Evolutionary conservation across 768 basidiomycete species (phyloP).

Genomic region (Macrolepiota albuminosa): DNA sequence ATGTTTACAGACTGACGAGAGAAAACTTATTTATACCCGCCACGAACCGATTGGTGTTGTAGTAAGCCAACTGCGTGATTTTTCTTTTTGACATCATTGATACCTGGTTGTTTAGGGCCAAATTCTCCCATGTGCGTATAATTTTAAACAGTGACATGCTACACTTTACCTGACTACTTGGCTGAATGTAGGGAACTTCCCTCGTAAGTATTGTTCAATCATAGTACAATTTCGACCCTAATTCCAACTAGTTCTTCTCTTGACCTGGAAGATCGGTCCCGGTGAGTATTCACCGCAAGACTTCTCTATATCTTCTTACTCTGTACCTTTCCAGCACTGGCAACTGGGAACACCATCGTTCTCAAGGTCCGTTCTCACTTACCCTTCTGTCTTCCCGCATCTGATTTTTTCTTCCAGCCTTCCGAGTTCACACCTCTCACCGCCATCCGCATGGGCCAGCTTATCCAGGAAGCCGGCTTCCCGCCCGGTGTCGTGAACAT

Average conservation of each 20-base stretch:
- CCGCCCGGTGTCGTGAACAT: constrained; percentile 79
- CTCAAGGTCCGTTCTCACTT: constrained; percentile 39
- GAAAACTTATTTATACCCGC: constrained; percentile 54
- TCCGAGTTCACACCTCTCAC: constrained; percentile 77
- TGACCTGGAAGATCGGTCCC: constrained; percentile 75
- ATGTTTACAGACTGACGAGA: constrained; percentile 29
- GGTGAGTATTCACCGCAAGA: constrained; percentile 29
- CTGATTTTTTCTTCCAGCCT: constrained; percentile 33
- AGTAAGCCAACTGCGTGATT: constrained; percentile 14
- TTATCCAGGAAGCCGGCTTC: constrained; percentile 71
- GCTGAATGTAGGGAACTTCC: constrained; percentile 59
- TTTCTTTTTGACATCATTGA: neutral
- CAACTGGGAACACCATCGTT: constrained; percentile 75
- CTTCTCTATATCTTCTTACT: neutral
- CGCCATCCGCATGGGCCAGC: constrained; percentile 50
- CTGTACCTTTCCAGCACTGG: constrained; percentile 50
- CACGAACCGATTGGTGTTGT: constrained; percentile 57
- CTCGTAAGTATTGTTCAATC: constrained; percentile 26
- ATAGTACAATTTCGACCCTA: neutral
- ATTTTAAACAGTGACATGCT: neutral
- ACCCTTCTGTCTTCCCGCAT: neutral
- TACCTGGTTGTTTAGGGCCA: constrained; percentile 14
- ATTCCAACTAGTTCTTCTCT: constrained; percentile 45
- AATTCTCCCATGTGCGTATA: constrained; percentile 24
- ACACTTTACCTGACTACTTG: neutral